Percentiles rank a stretch among this genome's conserved stretches.
Conservation (phyloP, 1,284 basidiomycete species). For the Vanrija humicola region DNA sequence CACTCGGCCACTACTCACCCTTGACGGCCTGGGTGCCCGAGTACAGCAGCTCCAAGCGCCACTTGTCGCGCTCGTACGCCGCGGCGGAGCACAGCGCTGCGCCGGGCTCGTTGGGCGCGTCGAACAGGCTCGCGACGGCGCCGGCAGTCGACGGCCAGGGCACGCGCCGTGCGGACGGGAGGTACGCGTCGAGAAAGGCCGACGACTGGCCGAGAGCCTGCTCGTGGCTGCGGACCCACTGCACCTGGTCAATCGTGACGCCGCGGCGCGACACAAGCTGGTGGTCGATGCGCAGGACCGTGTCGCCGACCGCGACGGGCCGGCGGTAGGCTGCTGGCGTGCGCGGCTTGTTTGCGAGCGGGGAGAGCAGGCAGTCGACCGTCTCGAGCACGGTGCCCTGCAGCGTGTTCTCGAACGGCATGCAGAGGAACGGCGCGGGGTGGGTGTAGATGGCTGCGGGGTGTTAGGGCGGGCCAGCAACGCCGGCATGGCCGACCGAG, state of each 20-base stretch:
- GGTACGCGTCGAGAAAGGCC: constrained; percentile 25
- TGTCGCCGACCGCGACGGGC: constrained; percentile 13
- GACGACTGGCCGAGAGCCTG: constrained; percentile 49
- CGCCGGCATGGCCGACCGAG: not conserved
- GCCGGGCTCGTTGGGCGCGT: constrained; percentile 14
- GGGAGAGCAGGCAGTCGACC: constrained; percentile 35
- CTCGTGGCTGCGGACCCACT: constrained; percentile 45
- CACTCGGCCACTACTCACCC: constrained; percentile 25
- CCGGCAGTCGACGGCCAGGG: constrained; percentile 40
- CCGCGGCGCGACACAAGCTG: constrained; percentile 39
- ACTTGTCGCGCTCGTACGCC: constrained; percentile 23
- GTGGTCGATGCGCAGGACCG: constrained; percentile 38
- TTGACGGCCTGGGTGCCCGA: constrained; percentile 42
- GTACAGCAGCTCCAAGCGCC: constrained; percentile 31
- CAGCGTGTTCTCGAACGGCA: constrained; percentile 48
- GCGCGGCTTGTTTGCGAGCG: not conserved
- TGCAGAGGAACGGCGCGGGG: constrained; percentile 28
- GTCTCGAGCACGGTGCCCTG: constrained; percentile 47
- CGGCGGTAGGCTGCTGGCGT: not conserved
- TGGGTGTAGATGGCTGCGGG: constrained; percentile 26
- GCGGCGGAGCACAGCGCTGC: constrained; percentile 46
- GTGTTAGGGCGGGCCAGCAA: not conserved
- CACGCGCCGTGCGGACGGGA: constrained; percentile 32
- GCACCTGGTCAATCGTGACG: constrained; percentile 29
- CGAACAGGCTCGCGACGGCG: constrained; percentile 32